Base-by-base conservation (phyloP, 805 yeast species). In the Kazachstania africana region DNA sequence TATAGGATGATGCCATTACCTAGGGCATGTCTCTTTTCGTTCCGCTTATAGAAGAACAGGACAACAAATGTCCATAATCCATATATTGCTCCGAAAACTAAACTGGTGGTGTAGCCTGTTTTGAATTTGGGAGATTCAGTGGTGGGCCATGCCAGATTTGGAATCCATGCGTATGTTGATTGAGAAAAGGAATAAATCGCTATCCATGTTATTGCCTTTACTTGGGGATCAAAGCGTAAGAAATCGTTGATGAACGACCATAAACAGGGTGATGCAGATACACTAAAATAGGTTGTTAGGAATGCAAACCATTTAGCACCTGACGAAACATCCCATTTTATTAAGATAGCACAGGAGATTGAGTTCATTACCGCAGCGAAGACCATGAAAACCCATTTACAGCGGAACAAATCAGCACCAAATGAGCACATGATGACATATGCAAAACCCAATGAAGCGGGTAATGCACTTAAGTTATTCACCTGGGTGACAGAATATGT, bases 231-330 rank as follows among this genome's bases (percentile, higher is more conserved):
- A 36, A 67, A 59, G 38, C 81, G 60, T 36, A 72, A 59, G 32
- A 73, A 65, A 51, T 73, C 80, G 43, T 67, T 67, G 34, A 68
- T 68, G 60, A 69, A 65, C 1, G 76, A 65, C 60, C 73, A 70
- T 29, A 72, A 53, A 28, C 74, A 74, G 0, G 80, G 75, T 2
- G 78, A 72, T 49, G 70, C 70, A 12, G 79, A 69, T 66, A 77
- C 74, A 10, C 75, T 69, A 50, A 71, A 70, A 45, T 73, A 75
- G 14, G 70, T 72, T 29, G 68, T 60, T 44, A 72, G 60, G 48
- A 69, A 75, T 1, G 74, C 81, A 57, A 65, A 72, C 79, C 80
- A 73, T 50, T 75, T 72, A 12, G 79, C 72, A n/a, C 59, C 36
- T 26, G 60, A 59, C 0, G 74, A 62, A 18, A 75, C 70, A 39